Base-by-base conservation (phyloP, 1,284 basidiomycete genomes). In the Paramarasmius palmivorus region DNA sequence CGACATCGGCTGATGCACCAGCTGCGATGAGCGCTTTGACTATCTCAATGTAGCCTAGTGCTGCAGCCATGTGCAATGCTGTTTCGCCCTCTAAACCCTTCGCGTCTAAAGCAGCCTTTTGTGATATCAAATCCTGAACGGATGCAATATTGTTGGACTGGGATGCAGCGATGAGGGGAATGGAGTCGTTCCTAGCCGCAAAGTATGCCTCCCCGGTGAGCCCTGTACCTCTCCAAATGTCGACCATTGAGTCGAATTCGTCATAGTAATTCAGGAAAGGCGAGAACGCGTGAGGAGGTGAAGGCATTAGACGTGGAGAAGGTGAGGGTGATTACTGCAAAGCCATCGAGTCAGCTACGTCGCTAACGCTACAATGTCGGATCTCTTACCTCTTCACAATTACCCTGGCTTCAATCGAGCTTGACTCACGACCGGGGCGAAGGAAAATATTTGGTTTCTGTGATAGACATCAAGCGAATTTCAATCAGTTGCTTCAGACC, bases 161-260 rank as follows among this genome's bases (percentile, higher is more conserved):
- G 25, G 44, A 20, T 10, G 44, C 44, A 46, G 29, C 44, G n/a
- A 46, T 46, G 17, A 46, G 44, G 29, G 44, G 23, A 10, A 26
- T 29, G 32, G 44, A 3, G 23, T 46, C 25, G 44, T 46, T 46
- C 29, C 44, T 46, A 25, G 44, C 20, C 14, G 44, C 44, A 29
- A 46, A 46, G 15, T 46, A 46, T 6, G 44, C 44, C 4, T 46
- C 9, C 17, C 44, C 44, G 23, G 20, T 46, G n/a, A 46, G 44
- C 12, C 44, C 44, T 8, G 44, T 46, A n/a, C 23, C 23, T 29
- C 25, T 46, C 44, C 44, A 46, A 32, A 46, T 46, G 25, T 46
- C 44, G 8, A 46, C 20, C 12, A 46, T 15, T 5, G 44, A 25
- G 15, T 46, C 44, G 12, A 25, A 25, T n/a, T 25, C 12, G 25